Evolutionary conservation across 441 rosid genomes (phyloP).

Genomic region (Euphorbia celastroides): DNA sequence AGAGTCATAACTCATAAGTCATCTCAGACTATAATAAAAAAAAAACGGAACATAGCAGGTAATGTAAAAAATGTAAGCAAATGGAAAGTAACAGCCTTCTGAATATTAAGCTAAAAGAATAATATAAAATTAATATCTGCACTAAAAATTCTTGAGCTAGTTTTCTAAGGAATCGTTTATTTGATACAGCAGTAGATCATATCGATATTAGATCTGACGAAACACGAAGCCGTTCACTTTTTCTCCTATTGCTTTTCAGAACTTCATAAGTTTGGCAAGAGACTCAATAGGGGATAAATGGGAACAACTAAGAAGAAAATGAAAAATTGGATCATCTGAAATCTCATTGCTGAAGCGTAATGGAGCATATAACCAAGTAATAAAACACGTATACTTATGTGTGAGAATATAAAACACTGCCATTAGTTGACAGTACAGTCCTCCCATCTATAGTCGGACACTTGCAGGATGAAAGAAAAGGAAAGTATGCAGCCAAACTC

Average conservation of each 20-base stretch:
- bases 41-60: background rate
- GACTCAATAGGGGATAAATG: background rate
- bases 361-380: too few relatives aligned
- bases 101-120: background rate
- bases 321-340: background rate
- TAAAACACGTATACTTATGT: background rate
- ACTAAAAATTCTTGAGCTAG: background rate
- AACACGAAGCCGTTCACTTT: background rate
- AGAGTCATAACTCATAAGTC: background rate
- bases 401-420: too few relatives aligned
- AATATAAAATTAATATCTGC: background rate
- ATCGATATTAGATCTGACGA: background rate
- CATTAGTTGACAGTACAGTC: too few relatives aligned
- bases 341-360: background rate
- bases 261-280: background rate
- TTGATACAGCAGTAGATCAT: background rate
- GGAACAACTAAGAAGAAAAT: background rate
- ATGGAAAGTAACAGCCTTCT: background rate
- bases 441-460: too few relatives aligned
- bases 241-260: background rate
- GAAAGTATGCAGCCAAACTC: background rate
- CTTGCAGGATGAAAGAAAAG: background rate
- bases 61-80: background rate
- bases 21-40: background rate
- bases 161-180: background rate